phyloP scores from a whole-genome alignment of 139 green algal genomes.

The Tetraselmis striata region DNA sequence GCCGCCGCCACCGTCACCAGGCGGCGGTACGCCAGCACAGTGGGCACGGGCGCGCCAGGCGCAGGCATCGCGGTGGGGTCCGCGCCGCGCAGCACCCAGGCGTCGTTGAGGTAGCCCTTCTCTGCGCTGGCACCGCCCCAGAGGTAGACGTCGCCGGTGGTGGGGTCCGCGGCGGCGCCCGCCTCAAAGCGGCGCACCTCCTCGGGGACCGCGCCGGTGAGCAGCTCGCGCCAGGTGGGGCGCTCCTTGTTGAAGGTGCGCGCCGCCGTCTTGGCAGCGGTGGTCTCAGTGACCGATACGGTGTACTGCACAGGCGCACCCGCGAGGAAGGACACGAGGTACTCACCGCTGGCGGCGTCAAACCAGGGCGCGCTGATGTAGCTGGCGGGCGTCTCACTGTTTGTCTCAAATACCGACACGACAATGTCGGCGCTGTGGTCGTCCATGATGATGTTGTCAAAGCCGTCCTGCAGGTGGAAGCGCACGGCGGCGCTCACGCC shows the following conservation, averaged over 20 bases:
- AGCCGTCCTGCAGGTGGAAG: background rate
- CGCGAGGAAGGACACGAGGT: background rate
- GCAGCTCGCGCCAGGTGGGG: background rate
- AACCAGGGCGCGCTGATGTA: background rate
- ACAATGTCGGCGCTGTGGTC: background rate
- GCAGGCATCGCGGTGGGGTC: too few relatives aligned
- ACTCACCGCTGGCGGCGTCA: background rate
- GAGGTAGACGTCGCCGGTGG: background rate
- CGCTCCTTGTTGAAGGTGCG: background rate
- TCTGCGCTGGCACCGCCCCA: background rate
- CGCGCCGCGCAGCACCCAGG: background rate
- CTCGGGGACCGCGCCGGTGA: background rate
- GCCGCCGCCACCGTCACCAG: background rate
- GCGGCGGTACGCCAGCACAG: conserved; percentile 3
- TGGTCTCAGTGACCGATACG: background rate
- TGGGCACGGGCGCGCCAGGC: background rate
- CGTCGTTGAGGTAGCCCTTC: background rate
- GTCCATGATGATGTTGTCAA: conserved; percentile 5
- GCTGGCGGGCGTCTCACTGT: background rate
- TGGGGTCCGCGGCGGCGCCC: background rate
- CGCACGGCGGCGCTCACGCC: background rate
- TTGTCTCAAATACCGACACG: background rate
- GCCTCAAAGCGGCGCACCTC: background rate
- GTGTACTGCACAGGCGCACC: background rate
- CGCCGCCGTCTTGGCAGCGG: background rate